phyloP scores from a whole-genome alignment of 1,139 yeast genomes.

The Yamadazyma songkhlaensis region DNA sequence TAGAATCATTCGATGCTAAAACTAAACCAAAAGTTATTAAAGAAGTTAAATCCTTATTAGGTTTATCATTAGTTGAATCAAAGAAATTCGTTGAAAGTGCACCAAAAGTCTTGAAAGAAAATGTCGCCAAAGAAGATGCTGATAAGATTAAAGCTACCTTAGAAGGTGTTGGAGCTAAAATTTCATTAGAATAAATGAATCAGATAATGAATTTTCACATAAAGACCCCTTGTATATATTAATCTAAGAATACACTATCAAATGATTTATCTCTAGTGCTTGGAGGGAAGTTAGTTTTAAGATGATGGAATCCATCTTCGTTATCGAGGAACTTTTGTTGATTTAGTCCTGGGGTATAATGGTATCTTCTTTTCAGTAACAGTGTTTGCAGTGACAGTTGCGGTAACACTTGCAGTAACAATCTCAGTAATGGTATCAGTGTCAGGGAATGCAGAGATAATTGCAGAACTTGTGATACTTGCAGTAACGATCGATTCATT shows the following conservation, averaged over 20 bases:
- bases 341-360: background rate
- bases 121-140: slow-evolving; percentile 85
- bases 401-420: no score
- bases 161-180: slow-evolving; percentile 95
- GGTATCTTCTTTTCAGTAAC: no score
- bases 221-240: slow-evolving; percentile 51
- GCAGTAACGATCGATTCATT: slow-evolving; percentile 4
- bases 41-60: slow-evolving; percentile 90
- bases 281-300: background rate
- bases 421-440: no score
- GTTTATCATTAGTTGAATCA: slow-evolving; percentile 91
- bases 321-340: background rate
- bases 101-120: slow-evolving; percentile 87
- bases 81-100: slow-evolving; percentile 98
- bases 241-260: slow-evolving; percentile 6
- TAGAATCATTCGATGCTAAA: slow-evolving; percentile 92
- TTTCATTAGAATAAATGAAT: slow-evolving; percentile 65
- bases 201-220: slow-evolving; percentile 54
- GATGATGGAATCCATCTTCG: slow-evolving; percentile 1
- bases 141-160: slow-evolving; percentile 89
- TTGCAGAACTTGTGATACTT: slow-evolving; percentile 5
- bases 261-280: slow-evolving; percentile 1
- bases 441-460: no score
- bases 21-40: slow-evolving; percentile 96
- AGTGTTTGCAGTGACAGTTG: no score